phyloP scores from a whole-genome alignment of 352 stramenopile genomes.

The Blastocystis sp. region DNA sequence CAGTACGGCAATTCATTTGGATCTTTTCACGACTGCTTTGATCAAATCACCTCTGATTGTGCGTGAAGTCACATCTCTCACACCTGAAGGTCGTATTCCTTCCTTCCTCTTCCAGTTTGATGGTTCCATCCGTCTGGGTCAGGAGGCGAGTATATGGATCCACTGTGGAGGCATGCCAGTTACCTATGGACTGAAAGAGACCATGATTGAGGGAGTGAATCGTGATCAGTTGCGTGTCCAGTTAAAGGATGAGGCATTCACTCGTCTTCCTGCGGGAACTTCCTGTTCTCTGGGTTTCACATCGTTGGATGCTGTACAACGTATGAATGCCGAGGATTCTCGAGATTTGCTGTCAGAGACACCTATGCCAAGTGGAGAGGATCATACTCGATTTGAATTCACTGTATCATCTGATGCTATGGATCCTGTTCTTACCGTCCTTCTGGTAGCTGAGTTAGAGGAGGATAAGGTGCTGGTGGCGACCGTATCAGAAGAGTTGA shows the following conservation, averaged over 20 bases:
- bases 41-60: neutral
- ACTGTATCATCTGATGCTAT: neutral
- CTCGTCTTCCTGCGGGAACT: neutral
- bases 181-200: neutral
- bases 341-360: neutral
- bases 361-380: neutral
- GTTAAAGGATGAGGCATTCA: neutral
- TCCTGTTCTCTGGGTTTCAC: neutral
- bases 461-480: neutral
- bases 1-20: neutral
- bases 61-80: neutral
- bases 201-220: neutral
- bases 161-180: neutral
- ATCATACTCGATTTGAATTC: neutral
- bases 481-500: neutral
- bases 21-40: constrained; percentile 13
- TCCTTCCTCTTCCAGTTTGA: neutral
- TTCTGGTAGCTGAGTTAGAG: neutral
- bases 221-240: neutral
- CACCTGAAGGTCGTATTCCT: neutral
- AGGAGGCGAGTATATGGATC: neutral
- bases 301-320: neutral
- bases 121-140: neutral
- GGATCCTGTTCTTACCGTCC: neutral
- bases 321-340: neutral